Percentiles rank a stretch among this genome's conserved stretches.
Conservation (phyloP, 345 rosid species). For the Boechera stricta region DNA sequence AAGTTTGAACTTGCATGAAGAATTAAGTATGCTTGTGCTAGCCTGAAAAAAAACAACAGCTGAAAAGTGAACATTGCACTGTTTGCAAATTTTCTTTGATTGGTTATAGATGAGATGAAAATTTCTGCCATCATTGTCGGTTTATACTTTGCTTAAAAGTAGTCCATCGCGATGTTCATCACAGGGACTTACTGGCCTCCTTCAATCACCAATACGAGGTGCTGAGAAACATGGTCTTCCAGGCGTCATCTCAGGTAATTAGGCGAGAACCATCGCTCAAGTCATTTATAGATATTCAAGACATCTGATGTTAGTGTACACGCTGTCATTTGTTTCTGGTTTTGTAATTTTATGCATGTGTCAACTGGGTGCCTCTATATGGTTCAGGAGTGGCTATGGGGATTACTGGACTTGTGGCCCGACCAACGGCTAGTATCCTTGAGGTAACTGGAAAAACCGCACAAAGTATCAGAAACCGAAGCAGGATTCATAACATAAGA, state of each 20-base stretch:
- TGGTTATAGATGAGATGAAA: slow-evolving; percentile 27
- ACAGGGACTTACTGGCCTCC: slow-evolving; percentile 96
- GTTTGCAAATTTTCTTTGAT: slow-evolving; percentile 6
- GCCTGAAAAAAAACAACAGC: not conserved
- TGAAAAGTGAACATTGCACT: not conserved
- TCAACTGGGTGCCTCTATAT: slow-evolving; percentile 29
- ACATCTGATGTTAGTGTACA: slow-evolving; percentile 9
- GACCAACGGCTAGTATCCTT: slow-evolving; percentile 95
- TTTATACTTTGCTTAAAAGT: slow-evolving; percentile 15
- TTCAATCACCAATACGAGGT: slow-evolving; percentile 88
- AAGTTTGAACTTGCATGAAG: slow-evolving; percentile 23
- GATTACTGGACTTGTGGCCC: slow-evolving; percentile 93
- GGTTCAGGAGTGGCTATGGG: slow-evolving; percentile 80
- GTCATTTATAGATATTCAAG: slow-evolving; percentile 21
- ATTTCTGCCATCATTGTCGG: not conserved
- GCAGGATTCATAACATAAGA: slow-evolving; percentile 66
- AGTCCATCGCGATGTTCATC: slow-evolving; percentile 19
- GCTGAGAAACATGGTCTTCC: slow-evolving; percentile 96
- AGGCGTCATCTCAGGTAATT: slow-evolving; percentile 86
- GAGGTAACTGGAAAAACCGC: slow-evolving; percentile 96
- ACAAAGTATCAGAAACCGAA: slow-evolving; percentile 87
- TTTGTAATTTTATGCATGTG: slow-evolving; percentile 8
- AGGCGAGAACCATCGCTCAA: not conserved
- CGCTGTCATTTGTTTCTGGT: slow-evolving; percentile 18
- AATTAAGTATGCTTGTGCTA: slow-evolving; percentile 24